Conservation (phyloP, 345 rosid genomes). For the Eucalyptus pauciflora region DNA sequence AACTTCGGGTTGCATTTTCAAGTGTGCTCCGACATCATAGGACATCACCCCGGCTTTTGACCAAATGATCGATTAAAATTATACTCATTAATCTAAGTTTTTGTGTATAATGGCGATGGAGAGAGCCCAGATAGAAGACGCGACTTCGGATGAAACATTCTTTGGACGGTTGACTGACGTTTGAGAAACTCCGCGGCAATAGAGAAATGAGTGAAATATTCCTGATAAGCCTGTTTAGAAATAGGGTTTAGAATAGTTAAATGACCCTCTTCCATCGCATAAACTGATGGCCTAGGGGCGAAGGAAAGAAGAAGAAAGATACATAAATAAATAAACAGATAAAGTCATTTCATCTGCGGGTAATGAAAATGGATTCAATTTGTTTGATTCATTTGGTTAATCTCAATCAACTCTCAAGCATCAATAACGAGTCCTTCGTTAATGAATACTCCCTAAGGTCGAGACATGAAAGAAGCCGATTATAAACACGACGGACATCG, state of each 20-base stretch:
- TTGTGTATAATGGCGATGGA: neutral
- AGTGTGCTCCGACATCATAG: neutral
- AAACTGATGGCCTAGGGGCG: neutral
- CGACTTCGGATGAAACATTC: neutral
- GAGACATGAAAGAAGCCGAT: neutral
- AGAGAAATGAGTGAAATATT: neutral
- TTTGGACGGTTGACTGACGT: neutral
- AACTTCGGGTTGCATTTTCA: neutral
- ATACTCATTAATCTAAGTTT: neutral
- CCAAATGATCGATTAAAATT: neutral
- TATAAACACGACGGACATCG: neutral
- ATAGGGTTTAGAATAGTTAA: neutral
- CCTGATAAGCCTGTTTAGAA: neutral
- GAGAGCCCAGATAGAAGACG: neutral
- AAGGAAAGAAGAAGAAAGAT: neutral
- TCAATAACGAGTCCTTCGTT: neutral
- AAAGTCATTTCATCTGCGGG: fast-evolving
- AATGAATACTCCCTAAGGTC: neutral
- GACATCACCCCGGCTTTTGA: neutral
- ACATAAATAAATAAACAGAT: neutral
- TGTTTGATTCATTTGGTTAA: neutral
- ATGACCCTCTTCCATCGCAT: neutral
- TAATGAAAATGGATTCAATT: fast-evolving
- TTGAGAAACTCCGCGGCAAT: neutral
- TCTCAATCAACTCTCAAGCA: neutral